Conservation (phyloP, 768 basidiomycete genomes). For the Coprinellus micaceus region DNA sequence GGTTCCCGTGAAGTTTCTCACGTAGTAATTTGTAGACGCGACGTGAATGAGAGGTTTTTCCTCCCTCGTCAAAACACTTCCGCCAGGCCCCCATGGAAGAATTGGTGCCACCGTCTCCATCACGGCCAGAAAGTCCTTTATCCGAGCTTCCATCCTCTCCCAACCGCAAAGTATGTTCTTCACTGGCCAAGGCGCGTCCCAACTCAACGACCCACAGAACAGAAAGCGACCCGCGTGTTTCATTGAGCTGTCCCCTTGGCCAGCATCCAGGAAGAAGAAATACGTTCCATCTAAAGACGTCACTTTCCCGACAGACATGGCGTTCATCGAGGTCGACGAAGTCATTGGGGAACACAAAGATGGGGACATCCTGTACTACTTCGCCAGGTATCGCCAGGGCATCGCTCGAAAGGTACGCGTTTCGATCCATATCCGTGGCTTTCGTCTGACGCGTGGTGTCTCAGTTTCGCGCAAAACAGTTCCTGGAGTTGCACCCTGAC, state of each 20-base stretch:
- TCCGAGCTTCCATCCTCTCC: background rate
- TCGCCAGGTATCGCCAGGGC: constrained; percentile 56
- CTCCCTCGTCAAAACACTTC: background rate
- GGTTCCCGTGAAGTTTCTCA: background rate
- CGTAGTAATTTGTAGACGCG: constrained; percentile 3
- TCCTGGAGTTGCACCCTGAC: constrained; percentile 36
- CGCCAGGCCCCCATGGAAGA: constrained; percentile 4
- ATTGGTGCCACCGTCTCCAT: background rate
- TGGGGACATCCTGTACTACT: constrained; percentile 47
- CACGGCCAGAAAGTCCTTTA: constrained; percentile 1
- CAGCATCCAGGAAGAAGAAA: constrained; percentile 33
- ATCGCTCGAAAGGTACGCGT: constrained; percentile 52
- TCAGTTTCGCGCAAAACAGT: constrained; percentile 41
- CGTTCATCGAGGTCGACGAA: constrained; percentile 35
- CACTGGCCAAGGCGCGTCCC: background rate
- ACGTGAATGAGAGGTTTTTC: background rate
- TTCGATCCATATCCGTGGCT: constrained; percentile 10
- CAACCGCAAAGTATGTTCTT: background rate
- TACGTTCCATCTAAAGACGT: constrained; percentile 37
- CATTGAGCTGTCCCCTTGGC: constrained; percentile 36
- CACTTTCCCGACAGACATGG: constrained; percentile 22
- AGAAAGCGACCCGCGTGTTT: constrained; percentile 21
- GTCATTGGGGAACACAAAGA: constrained; percentile 57
- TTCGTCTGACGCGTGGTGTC: constrained; percentile 27
- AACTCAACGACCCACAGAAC: background rate